Percentiles rank a stretch among this genome's conserved stretches.
Conservation (phyloP, 352 stramenopile species). For the Peronospora tabacina region DNA sequence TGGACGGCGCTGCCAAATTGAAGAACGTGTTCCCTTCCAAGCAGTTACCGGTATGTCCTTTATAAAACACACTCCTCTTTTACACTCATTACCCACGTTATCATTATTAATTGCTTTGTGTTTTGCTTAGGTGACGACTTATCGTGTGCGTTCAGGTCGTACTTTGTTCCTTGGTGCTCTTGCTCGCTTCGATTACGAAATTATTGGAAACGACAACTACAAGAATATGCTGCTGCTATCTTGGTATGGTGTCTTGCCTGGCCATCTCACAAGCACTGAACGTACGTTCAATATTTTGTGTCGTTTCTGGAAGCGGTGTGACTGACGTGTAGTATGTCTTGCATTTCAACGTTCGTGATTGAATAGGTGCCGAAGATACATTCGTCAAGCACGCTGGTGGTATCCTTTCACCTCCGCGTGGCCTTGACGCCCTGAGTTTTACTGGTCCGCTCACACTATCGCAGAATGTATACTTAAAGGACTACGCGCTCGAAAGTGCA, state of each 20-base stretch:
- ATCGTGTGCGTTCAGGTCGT: slow-evolving; percentile 52
- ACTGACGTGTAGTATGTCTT: slow-evolving; percentile 3
- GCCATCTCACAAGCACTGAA: slow-evolving; percentile 71
- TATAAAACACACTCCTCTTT: neutral
- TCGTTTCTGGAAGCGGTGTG: neutral
- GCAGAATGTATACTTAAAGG: slow-evolving; percentile 53
- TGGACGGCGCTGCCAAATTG: slow-evolving; percentile 52
- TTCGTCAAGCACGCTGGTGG: slow-evolving; percentile 76
- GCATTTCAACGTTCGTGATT: slow-evolving; percentile 1
- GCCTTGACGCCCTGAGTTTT: slow-evolving; percentile 70
- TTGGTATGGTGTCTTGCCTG: slow-evolving; percentile 81
- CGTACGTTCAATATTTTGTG: slow-evolving; percentile 35
- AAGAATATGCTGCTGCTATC: slow-evolving; percentile 65
- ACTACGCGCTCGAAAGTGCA: slow-evolving; percentile 59
- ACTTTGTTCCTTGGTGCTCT: slow-evolving; percentile 76
- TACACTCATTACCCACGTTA: neutral
- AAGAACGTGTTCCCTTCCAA: slow-evolving; percentile 76
- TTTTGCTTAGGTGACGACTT: slow-evolving; percentile 50
- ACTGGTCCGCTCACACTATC: slow-evolving; percentile 51
- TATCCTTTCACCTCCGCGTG: slow-evolving; percentile 65
- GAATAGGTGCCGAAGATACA: slow-evolving; percentile 55
- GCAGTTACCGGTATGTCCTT: slow-evolving; percentile 44
- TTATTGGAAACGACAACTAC: slow-evolving; percentile 26
- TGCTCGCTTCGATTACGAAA: slow-evolving; percentile 70
- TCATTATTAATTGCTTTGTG: neutral